Percentiles rank a stretch among this genome's conserved stretches.
These are phyloP conservation scores for Tylopilus sp. DNA, from an alignment of 768 basidiomycete genomes.

Conservation along the genomic window DNA sequence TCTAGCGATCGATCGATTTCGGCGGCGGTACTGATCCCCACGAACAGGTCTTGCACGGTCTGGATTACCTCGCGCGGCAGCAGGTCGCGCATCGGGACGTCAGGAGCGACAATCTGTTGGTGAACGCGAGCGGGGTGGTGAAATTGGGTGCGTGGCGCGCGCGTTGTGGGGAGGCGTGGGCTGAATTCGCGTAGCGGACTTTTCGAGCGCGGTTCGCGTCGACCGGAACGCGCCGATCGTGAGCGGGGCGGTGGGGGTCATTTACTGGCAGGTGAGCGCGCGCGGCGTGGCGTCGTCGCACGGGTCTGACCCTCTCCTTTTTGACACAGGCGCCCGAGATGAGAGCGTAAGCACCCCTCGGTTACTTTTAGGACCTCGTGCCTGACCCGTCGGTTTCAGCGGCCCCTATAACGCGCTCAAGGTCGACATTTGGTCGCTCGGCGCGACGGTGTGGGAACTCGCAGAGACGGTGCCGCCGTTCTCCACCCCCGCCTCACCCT, in stretches of 20 bases:
- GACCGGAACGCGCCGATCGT: slow-evolving; percentile 46
- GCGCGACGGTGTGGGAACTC: slow-evolving; percentile 82
- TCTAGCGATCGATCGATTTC: neutral
- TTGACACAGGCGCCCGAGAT: slow-evolving; percentile 65
- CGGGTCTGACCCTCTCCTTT: slow-evolving; percentile 2
- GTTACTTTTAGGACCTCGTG: neutral
- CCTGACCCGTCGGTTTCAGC: slow-evolving; percentile 33
- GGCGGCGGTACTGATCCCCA: neutral
- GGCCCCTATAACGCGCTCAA: slow-evolving; percentile 71
- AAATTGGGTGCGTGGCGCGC: slow-evolving; percentile 61
- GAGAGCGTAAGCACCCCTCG: slow-evolving; percentile 50
- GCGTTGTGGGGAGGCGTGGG: no score
- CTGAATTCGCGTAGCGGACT: no score
- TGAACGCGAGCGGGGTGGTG: slow-evolving; percentile 65
- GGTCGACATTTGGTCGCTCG: slow-evolving; percentile 79
- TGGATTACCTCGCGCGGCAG: slow-evolving; percentile 62
- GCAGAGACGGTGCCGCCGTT: slow-evolving; percentile 76
- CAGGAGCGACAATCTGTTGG: slow-evolving; percentile 76
- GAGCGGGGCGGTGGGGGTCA: slow-evolving; percentile 63
- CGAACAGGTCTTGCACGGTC: slow-evolving; percentile 56
- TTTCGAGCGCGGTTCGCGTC: slow-evolving; percentile 70
- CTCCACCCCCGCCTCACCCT: slow-evolving; percentile 36
- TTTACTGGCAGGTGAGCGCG: slow-evolving; percentile 72
- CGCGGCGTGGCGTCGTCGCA: neutral
- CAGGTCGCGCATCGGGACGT: slow-evolving; percentile 81